Evolutionary conservation across 495 filamentous ascomycete species (phyloP).

Genomic region (Penicillium waksmanii): DNA sequence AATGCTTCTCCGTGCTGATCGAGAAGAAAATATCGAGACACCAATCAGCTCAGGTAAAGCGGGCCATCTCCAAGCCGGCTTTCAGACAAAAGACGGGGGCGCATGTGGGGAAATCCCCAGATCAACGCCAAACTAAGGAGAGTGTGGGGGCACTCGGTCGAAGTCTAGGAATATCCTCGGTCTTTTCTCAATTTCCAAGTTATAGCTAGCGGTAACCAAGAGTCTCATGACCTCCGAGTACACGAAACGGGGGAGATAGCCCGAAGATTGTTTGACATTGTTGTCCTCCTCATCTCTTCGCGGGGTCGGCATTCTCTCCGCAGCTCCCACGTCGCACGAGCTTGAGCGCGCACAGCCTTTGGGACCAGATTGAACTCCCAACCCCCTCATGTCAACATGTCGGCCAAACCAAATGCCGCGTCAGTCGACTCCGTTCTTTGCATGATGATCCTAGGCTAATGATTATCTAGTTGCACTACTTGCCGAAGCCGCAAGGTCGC

Average conservation of each 20-base stretch:
- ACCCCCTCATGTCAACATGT: not conserved
- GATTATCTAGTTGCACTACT: slow-evolving; percentile 6
- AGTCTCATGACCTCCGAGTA: not conserved
- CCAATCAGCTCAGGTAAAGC: not conserved
- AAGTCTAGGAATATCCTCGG: not conserved
- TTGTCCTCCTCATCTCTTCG: not conserved
- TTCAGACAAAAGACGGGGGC: not conserved
- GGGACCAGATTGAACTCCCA: not conserved
- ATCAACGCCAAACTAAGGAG: not conserved
- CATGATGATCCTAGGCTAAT: not conserved
- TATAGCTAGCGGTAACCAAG: not conserved
- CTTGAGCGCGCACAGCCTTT: not conserved
- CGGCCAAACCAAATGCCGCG: not conserved
- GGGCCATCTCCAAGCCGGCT: not conserved
- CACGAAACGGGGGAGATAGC: not conserved
- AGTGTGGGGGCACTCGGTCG: not conserved
- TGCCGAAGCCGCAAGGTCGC: slow-evolving; percentile 29
- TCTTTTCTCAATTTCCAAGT: not conserved
- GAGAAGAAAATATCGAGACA: not conserved
- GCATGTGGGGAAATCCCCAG: not conserved
- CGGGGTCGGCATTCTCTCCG: not conserved
- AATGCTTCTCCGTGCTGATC: not conserved
- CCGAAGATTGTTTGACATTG: not conserved
- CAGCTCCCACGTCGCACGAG: not conserved
- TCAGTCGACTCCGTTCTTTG: not conserved